Base-by-base conservation (phyloP, 2,329 filamentous ascomycete genomes). In the Phialophora macrospora region DNA sequence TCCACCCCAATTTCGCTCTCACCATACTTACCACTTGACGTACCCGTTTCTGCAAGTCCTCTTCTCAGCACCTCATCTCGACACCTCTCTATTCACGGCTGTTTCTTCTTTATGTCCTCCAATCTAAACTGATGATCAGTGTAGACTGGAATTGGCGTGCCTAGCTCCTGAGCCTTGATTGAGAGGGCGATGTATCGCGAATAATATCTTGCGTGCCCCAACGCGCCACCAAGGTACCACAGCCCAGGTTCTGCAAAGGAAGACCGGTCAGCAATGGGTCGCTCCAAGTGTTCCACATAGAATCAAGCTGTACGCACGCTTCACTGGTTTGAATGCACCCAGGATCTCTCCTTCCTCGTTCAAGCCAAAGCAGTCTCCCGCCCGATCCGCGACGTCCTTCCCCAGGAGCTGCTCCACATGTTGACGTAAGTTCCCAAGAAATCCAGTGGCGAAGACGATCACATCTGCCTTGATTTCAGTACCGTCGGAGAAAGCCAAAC, bases 391-490 rank as follows among this genome's bases (percentile, higher is more conserved):
- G 2, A 80, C 71, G 24, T 79, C 74, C 6, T 77, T 65, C 0
- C 81, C 81, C 24, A 63, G 74, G 11, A 81, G 75, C 26, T 70
- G 67, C 2, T 72, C 67, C 1, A 78, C 77, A 26, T 75, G 73
- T 4, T 76, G 72, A 0, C 78, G 73, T 71, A 82, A 77, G 62
- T 82, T 80, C 12, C 73, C 72, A 62, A 78, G 75, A 68, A 79
- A 83, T 1, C 81, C 81, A 0, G 81, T 83, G 6, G 78, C 76
- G n/a, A 82, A 78, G 7, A 84, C 75, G 28, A 83, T 77, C 58
- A 81, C 73, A 63, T 83, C 80, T 1, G 80, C 81, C 4, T 78
- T 72, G 4, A 82, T 55, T 38, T 76, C 72, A 0, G 72, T 75
- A 1, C 79, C 80, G 64, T 83, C 80, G 1, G 14, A n/a, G 54